Conservation (phyloP, 768 basidiomycete genomes). For the Leccinum incarnatum region DNA sequence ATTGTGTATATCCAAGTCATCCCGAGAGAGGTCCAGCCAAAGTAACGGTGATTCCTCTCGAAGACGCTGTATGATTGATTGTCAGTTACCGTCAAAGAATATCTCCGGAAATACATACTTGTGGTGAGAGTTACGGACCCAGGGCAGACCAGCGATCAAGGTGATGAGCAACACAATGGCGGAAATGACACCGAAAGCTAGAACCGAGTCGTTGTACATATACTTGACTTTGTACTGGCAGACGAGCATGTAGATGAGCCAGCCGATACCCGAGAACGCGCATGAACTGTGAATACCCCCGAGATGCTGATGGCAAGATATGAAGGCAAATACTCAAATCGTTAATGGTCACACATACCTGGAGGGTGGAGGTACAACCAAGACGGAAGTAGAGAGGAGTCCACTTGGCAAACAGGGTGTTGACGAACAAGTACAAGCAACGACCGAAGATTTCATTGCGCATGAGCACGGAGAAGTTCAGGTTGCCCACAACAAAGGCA, state of each 20-base stretch:
- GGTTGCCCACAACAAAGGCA: conserved; percentile 71
- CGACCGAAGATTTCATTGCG: conserved; percentile 83
- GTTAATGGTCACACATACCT: conserved; percentile 36
- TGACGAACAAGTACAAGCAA: conserved; percentile 66
- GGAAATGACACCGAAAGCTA: conserved; percentile 61
- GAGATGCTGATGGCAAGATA: conserved; percentile 50
- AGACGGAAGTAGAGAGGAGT: conserved; percentile 69
- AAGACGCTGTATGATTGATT: conserved; percentile 50
- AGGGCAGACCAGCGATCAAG: conserved; percentile 67
- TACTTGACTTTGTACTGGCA: conserved; percentile 50
- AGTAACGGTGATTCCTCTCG: conserved; percentile 76
- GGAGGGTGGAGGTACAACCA: conserved; percentile 69
- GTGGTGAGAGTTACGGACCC: conserved; percentile 78
- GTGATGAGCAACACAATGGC: conserved; percentile 55
- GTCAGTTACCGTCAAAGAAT: not conserved
- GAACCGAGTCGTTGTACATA: conserved; percentile 51
- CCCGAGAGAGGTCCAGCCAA: conserved; percentile 67
- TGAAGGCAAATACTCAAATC: conserved; percentile 4
- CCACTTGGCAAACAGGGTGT: conserved; percentile 82
- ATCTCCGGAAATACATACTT: conserved; percentile 47
- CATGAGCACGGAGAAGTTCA: conserved; percentile 70
- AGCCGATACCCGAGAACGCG: conserved; percentile 64
- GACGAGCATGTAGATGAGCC: conserved; percentile 65
- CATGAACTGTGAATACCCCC: conserved; percentile 81
- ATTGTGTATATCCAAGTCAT: conserved; percentile 67